These are phyloP conservation scores for Exophiala calicioides DNA, from an alignment of 2,329 filamentous ascomycete genomes.

Conservation along the genomic window DNA sequence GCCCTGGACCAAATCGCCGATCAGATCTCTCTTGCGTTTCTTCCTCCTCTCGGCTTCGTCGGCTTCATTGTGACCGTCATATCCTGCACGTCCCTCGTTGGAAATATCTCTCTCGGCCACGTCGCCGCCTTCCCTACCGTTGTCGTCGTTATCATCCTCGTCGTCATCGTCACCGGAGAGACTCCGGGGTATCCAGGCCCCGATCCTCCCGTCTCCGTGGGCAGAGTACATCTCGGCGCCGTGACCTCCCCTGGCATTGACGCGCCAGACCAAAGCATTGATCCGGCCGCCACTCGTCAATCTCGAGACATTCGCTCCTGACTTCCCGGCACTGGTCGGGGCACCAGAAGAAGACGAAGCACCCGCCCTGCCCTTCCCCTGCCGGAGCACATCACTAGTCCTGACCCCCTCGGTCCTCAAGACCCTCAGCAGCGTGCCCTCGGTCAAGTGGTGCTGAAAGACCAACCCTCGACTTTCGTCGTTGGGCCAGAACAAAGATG, in stretches of 20 bases:
- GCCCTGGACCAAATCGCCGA: conserved; percentile 78
- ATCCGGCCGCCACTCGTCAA: conserved; percentile 61
- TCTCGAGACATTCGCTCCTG: conserved; percentile 13
- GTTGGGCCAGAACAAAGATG: conserved; percentile 78
- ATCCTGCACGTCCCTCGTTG: background rate
- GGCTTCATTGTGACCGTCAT: background rate
- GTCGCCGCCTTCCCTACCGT: background rate
- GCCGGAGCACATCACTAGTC: conserved; percentile 35
- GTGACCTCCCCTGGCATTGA: conserved; percentile 57
- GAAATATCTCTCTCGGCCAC: background rate
- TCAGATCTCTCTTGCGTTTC: conserved; percentile 71
- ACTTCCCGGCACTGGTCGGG: background rate
- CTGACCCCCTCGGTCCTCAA: conserved; percentile 62
- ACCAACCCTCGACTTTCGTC: conserved; percentile 69
- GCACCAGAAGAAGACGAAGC: too few species aligned
- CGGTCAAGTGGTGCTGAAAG: conserved; percentile 74
- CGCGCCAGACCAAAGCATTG: conserved; percentile 72
- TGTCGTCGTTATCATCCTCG: conserved; percentile 42
- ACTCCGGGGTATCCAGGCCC: conserved; percentile 63
- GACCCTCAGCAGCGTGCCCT: conserved; percentile 71
- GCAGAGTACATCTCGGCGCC: conserved; percentile 75
- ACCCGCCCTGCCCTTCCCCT: conserved; percentile 2
- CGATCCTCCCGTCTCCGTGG: conserved; percentile 80
- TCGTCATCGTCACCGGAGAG: conserved; percentile 54
- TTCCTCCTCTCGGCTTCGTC: conserved; percentile 46